These are phyloP conservation scores for Penicillium canariense DNA, from an alignment of 495 filamentous ascomycete species.

Conservation along the genomic window DNA sequence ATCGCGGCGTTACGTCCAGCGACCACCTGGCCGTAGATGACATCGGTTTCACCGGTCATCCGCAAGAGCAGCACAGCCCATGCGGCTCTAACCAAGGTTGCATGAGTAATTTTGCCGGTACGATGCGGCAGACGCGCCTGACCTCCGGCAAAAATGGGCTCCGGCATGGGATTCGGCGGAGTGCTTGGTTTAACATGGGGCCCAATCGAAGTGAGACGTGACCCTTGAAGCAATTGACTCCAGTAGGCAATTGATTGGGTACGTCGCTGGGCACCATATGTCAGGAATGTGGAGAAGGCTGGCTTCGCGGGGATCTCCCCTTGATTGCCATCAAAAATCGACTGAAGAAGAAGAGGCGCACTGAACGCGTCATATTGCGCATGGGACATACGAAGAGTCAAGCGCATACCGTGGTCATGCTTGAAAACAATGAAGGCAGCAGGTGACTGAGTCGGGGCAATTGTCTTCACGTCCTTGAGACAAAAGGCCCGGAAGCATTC, in stretches of 20 bases:
- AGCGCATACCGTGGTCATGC: background rate
- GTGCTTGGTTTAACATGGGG: background rate
- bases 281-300: background rate
- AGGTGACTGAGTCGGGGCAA: background rate
- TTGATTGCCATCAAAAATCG: background rate
- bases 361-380: background rate
- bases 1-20: slow-evolving; percentile 31
- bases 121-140: background rate
- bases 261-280: background rate
- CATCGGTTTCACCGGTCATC: slow-evolving; percentile 18
- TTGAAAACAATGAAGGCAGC: background rate
- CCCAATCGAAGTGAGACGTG: background rate
- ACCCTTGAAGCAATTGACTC: background rate
- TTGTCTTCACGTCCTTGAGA: too few species aligned
- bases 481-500: too few species aligned
- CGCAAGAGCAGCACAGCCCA: slow-evolving; percentile 32
- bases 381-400: background rate
- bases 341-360: background rate
- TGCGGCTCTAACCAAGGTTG: slow-evolving; percentile 30
- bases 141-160: too few species aligned
- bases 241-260: background rate
- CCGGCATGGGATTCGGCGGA: background rate
- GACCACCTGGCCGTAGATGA: slow-evolving; percentile 32
- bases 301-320: background rate
- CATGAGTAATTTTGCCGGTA: slow-evolving; percentile 14